These are phyloP conservation scores for Coemansia sp. DNA, from an alignment of 192 early-diverging fungal species.

Conservation along the genomic window DNA sequence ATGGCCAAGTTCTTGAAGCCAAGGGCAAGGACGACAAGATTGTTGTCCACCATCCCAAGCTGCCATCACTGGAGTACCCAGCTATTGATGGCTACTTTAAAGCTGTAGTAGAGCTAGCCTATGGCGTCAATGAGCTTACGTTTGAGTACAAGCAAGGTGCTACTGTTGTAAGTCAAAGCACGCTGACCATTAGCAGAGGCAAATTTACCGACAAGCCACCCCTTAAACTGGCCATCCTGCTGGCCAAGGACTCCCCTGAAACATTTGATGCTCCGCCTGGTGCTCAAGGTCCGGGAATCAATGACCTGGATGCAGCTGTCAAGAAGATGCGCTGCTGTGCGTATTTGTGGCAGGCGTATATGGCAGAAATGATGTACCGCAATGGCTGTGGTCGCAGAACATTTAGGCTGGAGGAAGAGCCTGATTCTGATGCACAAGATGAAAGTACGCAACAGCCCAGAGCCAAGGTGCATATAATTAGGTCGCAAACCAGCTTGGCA, in stretches of 20 bases:
- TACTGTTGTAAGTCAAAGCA: slow-evolving; percentile 3
- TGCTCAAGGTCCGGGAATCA: slow-evolving; percentile 33
- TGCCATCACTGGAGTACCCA: slow-evolving; percentile 55
- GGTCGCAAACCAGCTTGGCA: slow-evolving; percentile 43
- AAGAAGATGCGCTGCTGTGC: slow-evolving; percentile 59
- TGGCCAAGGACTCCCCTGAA: slow-evolving; percentile 57
- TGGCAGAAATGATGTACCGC: slow-evolving; percentile 66
- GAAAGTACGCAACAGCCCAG: slow-evolving; percentile 42
- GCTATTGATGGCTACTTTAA: slow-evolving; percentile 60
- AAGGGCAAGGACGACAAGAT: slow-evolving; percentile 20
- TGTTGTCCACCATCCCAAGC: slow-evolving; percentile 43
- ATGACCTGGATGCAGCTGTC: slow-evolving; percentile 53
- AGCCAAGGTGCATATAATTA: slow-evolving; percentile 57
- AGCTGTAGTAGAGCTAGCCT: slow-evolving; percentile 55
- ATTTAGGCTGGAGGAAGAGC: slow-evolving; percentile 61
- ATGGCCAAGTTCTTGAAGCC: slow-evolving; percentile 31
- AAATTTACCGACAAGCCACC: slow-evolving; percentile 56
- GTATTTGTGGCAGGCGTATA: slow-evolving; percentile 72
- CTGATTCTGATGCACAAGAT: slow-evolving; percentile 49
- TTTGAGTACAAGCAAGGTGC: slow-evolving; percentile 45
- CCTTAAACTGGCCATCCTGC: slow-evolving; percentile 56
- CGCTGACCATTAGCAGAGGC: slow-evolving; percentile 48
- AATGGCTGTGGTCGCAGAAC: slow-evolving; percentile 64
- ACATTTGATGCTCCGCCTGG: slow-evolving; percentile 62
- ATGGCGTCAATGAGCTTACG: slow-evolving; percentile 53